Evolutionary conservation across 148 eudicot genomes (phyloP).

Genomic region (Pouteria glomerata): DNA sequence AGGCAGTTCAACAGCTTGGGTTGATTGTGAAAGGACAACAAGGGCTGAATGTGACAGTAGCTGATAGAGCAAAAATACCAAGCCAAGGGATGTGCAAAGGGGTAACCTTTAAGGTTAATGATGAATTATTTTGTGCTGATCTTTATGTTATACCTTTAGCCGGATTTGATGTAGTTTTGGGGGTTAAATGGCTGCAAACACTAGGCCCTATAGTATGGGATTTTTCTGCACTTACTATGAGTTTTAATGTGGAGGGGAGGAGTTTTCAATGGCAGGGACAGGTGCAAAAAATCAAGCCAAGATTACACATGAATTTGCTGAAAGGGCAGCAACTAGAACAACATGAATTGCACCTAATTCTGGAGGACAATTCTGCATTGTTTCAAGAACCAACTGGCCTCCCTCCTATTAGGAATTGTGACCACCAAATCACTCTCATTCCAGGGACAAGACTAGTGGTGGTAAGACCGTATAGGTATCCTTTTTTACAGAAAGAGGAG

Average conservation of each 20-base stretch:
- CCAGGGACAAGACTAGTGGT: background rate
- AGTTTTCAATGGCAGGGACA: background rate
- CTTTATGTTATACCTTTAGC: background rate
- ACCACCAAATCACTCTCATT: background rate
- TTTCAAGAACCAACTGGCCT: background rate
- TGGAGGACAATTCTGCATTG: background rate
- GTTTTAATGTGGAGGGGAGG: background rate
- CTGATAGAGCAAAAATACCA: background rate
- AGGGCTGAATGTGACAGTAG: background rate
- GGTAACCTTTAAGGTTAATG: background rate
- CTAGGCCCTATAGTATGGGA: background rate
- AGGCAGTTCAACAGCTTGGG: background rate
- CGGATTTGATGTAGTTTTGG: background rate
- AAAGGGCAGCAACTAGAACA: no score
- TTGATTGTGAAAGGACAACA: no score
- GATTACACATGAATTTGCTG: no score
- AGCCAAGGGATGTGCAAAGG: background rate
- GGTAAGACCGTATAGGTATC: background rate
- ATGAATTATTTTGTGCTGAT: background rate
- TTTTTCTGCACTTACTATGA: background rate
- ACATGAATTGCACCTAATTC: background rate
- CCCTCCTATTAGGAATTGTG: background rate
- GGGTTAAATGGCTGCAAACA: background rate
- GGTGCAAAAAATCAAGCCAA: no score
- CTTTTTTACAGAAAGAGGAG: no score